A percentile compares a stretch with the other conserved stretches of the same genome.
phyloP scores from a whole-genome alignment of 208 protist species.

The Entamoeba dispar region DNA sequence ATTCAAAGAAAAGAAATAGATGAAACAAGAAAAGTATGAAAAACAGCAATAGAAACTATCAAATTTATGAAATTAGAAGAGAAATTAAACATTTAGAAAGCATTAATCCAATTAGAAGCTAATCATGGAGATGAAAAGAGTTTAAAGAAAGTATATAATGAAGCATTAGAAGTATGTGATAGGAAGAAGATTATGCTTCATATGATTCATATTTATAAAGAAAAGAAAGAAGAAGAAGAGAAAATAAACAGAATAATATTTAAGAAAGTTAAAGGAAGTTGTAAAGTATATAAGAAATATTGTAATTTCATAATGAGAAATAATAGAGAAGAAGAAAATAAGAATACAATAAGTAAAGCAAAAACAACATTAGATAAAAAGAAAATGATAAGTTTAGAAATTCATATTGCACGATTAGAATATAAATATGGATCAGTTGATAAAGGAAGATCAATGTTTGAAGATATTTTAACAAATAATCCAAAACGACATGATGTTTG shows the following conservation, averaged over 20 bases:
- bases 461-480: conserved; percentile 52
- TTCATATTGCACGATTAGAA: conserved; percentile 51
- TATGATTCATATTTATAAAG: background rate
- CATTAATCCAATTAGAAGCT: background rate
- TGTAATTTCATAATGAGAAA: conserved; percentile 2
- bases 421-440: conserved; percentile 52
- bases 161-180: background rate
- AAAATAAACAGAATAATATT: conserved; percentile 1
- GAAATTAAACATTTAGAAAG: background rate
- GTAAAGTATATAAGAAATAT: conserved; percentile 41
- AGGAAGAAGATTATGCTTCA: background rate
- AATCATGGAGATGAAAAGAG: background rate
- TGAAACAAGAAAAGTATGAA: no score
- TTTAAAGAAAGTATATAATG: background rate
- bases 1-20: no score
- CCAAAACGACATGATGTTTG: conserved; percentile 55
- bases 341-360: conserved; percentile 25
- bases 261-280: conserved; percentile 39
- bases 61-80: background rate
- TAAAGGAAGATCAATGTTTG: conserved; percentile 55
- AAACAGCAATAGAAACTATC: background rate
- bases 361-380: conserved; percentile 35
- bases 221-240: background rate
- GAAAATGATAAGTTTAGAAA: conserved; percentile 43
- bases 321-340: conserved; percentile 11